These are phyloP conservation scores for Fagus crenata DNA, from an alignment of 306 rosid genomes.

Conservation along the genomic window DNA sequence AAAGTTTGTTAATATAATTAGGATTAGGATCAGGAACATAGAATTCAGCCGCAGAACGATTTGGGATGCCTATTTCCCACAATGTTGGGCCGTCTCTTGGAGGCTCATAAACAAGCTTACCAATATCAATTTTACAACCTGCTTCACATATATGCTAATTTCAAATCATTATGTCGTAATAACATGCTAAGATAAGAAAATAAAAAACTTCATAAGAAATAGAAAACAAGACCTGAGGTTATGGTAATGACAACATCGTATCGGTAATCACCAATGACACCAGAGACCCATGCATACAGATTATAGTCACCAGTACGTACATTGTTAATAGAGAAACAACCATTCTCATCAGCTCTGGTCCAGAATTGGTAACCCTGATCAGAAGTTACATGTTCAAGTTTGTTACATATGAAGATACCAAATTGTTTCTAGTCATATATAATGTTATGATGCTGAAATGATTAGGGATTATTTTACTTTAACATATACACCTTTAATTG, in stretches of 20 bases:
- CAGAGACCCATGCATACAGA: slow-evolving; percentile 78
- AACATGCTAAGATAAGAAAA: background rate
- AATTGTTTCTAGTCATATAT: background rate
- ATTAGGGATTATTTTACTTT: too few relatives aligned
- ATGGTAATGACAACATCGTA: slow-evolving; percentile 46
- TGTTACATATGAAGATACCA: background rate
- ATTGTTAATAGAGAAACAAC: slow-evolving; percentile 53
- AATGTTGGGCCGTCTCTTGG: slow-evolving; percentile 85
- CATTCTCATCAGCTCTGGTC: slow-evolving; percentile 64
- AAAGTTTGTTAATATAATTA: slow-evolving; percentile 67
- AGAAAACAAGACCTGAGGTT: slow-evolving; percentile 48
- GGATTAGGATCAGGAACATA: slow-evolving; percentile 83
- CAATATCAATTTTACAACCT: slow-evolving; percentile 60
- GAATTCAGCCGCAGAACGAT: slow-evolving; percentile 82
- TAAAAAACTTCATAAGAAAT: background rate
- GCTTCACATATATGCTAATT: background rate
- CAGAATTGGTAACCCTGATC: slow-evolving; percentile 86
- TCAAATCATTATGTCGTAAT: background rate
- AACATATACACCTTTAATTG: too few relatives aligned
- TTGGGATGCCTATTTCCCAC: slow-evolving; percentile 95
- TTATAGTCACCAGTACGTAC: slow-evolving; percentile 55
- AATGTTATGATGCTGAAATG: too few relatives aligned
- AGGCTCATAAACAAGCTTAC: slow-evolving; percentile 63
- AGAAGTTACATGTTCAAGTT: slow-evolving; percentile 4
- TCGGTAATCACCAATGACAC: slow-evolving; percentile 72